phyloP scores from a whole-genome alignment of 164 flowering plant genomes.

The Berberis thunbergii region DNA sequence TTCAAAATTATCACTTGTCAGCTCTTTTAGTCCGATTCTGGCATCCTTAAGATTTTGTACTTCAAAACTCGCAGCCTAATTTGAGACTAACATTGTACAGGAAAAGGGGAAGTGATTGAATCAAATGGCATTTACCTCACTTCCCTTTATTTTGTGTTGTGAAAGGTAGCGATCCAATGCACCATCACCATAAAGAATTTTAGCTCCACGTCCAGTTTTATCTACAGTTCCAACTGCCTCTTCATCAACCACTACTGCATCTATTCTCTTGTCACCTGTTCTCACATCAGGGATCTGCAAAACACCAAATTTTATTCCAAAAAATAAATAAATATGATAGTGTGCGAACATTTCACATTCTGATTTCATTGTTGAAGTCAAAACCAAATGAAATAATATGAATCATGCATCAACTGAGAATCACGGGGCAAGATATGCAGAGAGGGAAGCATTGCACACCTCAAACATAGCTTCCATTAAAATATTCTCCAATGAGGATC shows the following conservation, averaged over 20 bases:
- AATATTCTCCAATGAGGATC: constrained; percentile 67
- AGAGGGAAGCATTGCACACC: constrained; percentile 30
- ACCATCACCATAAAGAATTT: constrained; percentile 75
- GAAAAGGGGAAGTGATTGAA: not conserved
- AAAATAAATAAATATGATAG: not conserved
- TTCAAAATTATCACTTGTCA: not conserved
- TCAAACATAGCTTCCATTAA: constrained; percentile 95
- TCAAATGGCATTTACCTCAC: constrained; percentile 8
- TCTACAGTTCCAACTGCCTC: constrained; percentile 49
- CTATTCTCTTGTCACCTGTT: constrained; percentile 63
- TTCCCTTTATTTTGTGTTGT: constrained; percentile 38
- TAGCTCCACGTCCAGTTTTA: constrained; percentile 48
- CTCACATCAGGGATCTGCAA: constrained; percentile 78
- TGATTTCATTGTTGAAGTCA: too few species aligned
- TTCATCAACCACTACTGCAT: constrained; percentile 84
- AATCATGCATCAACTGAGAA: not conserved
- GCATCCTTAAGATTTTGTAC: not conserved
- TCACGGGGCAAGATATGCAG: not conserved
- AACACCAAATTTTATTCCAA: not conserved
- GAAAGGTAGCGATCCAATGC: constrained; percentile 61
- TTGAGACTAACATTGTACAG: too few species aligned
- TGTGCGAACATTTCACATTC: too few species aligned
- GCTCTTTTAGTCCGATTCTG: too few species aligned
- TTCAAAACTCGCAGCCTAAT: not conserved
- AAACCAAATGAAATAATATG: not conserved